Base-by-base conservation (phyloP, 257 asterid species). In the Nicotiana tabacum region DNA sequence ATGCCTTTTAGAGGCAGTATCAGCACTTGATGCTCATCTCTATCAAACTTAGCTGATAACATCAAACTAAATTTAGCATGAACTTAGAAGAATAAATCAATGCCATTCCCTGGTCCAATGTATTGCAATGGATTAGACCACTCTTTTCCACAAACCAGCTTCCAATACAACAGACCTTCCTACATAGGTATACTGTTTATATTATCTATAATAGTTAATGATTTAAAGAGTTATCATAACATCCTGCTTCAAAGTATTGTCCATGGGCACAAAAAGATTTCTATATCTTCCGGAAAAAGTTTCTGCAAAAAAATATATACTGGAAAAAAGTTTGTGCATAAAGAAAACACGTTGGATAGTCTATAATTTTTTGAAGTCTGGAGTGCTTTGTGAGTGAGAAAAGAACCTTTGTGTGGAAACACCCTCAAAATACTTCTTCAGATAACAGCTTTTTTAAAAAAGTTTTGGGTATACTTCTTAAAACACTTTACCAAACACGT, bases 341-440 rank as follows among this genome's bases (percentile, higher is more conserved):
- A 43, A 43, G 78, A 70, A 70, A n/a, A 70, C 57, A 21, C 11
- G n/a, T 33, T 18, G 6, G 37, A 70, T 70, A 43, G 37, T 70
- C 78, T 58, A 46, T 24, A 69, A 32, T 69, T 39, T 70, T 70
- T 43, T 70, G 35, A 70, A 70, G 78, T 70, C 58, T 70, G 35
- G 66, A 61, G 66, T 61, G 78, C 78, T 70, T 70, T 70, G 78
- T 43, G 58, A 43, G 39, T 27, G 37, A 64, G 18, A 27, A 64
- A 27, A 64, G 3, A 27, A 66, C 11, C 46, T 32, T 30, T 30
- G 5, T 66, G 2, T 6, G 46, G 24, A 32, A 65, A 32, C 46
- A 66, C 35, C 46, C 21, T 12, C 16, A 5, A 66, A 30, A 66
- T 13, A 66, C 24, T 66, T 66, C 11, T 65, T 30, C 72, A 66